A percentile compares a stretch with the other conserved stretches of the same genome.
These are phyloP conservation scores for Penicillium simplicissimum DNA, from an alignment of 495 filamentous ascomycete genomes.

Conservation along the genomic window DNA sequence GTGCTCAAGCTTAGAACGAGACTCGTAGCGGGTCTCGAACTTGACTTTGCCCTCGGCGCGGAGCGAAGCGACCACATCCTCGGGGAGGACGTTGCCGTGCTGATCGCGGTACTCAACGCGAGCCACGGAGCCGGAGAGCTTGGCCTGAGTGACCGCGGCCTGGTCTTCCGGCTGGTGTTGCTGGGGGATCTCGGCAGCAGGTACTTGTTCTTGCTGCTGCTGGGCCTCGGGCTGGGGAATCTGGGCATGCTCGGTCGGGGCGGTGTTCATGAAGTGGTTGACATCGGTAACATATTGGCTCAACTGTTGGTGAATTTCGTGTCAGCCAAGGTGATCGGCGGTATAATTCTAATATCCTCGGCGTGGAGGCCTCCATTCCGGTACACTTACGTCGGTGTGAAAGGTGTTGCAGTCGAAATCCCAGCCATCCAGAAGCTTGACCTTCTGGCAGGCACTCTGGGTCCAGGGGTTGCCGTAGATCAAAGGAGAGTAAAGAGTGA, in stretches of 20 bases:
- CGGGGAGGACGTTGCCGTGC: constrained; percentile 82
- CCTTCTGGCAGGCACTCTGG: constrained; percentile 73
- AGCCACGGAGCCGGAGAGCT: constrained; percentile 69
- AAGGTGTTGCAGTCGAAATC: constrained; percentile 98
- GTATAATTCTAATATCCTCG: constrained; percentile 30
- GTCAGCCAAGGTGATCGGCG: constrained; percentile 32
- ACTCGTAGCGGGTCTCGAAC: constrained; percentile 93
- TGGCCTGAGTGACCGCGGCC: constrained; percentile 53
- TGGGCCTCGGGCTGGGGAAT: constrained; percentile 16
- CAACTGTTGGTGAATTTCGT: constrained; percentile 32
- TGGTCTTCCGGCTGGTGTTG: constrained; percentile 20
- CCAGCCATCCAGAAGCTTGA: constrained; percentile 88
- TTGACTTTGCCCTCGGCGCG: constrained; percentile 79
- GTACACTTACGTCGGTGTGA: constrained; percentile 74
- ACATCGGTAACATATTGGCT: constrained; percentile 43
- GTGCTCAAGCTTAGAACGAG: constrained; percentile 63
- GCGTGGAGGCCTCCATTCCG: constrained; percentile 36
- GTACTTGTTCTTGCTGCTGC: constrained; percentile 10
- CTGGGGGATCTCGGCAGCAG: constrained; percentile 18
- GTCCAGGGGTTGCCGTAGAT: constrained; percentile 96
- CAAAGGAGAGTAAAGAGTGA: constrained; percentile 80
- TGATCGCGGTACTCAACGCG: constrained; percentile 94
- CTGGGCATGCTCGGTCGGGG: constrained; percentile 30
- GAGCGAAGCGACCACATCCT: constrained; percentile 78
- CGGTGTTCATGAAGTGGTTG: constrained; percentile 14